phyloP scores from a whole-genome alignment of 306 rosid genomes.

The Sechiopsis laciniata region DNA sequence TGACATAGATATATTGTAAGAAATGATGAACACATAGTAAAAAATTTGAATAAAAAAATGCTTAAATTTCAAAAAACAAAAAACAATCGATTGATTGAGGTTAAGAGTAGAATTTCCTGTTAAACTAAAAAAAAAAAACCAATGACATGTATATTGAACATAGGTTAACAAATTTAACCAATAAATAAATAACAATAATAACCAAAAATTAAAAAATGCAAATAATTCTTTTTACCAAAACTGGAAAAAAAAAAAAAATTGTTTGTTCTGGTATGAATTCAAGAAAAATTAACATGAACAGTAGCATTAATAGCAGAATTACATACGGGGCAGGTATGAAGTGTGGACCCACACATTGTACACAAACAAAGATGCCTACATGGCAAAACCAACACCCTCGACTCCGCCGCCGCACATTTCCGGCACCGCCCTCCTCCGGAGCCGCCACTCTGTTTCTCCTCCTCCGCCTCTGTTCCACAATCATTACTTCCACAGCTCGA shows the following conservation, averaged over 20 bases:
- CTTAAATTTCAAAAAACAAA: too few species aligned
- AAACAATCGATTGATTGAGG: too few species aligned
- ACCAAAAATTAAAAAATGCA: not conserved
- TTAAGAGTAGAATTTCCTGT: too few species aligned
- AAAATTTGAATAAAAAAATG: too few species aligned
- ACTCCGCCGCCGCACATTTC: constrained; percentile 57
- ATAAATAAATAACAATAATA: too few species aligned
- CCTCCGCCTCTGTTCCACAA: not conserved
- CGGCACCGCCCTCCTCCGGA: constrained; percentile 33
- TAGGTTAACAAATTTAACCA: too few species aligned
- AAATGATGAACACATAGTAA: too few species aligned
- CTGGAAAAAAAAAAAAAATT: not conserved
- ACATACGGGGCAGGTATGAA: constrained; percentile 68
- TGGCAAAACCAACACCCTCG: constrained; percentile 70
- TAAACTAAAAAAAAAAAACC: too few species aligned
- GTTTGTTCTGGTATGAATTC: not conserved
- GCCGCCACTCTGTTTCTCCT: not conserved
- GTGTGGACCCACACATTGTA: constrained; percentile 60
- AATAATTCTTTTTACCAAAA: not conserved
- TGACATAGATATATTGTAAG: too few species aligned
- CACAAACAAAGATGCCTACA: constrained; percentile 51
- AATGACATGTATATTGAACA: too few species aligned
- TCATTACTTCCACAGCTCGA: constrained; percentile 69
- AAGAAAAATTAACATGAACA: constrained; percentile 82
- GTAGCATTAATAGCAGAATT: constrained; percentile 55